phyloP scores from a whole-genome alignment of 257 asterid species.

The Nicotiana attenuata region DNA sequence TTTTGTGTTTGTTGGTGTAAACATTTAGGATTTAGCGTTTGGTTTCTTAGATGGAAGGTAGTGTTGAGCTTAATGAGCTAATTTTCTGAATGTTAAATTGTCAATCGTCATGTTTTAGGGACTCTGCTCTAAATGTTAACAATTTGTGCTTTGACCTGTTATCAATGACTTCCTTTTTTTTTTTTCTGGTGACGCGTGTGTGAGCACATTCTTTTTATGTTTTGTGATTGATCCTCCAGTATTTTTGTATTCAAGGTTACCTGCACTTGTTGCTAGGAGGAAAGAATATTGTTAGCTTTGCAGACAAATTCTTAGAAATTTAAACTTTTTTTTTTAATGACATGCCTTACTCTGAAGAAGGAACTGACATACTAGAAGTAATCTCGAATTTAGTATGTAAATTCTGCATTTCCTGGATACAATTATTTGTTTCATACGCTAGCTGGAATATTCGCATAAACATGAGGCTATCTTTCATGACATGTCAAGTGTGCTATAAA shows the following conservation, averaged over 20 bases:
- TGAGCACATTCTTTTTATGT: neutral
- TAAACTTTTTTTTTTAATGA: too few species aligned
- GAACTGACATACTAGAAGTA: neutral
- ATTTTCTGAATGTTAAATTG: neutral
- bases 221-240: neutral
- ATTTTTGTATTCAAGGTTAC: neutral
- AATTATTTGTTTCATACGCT: neutral
- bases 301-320: neutral
- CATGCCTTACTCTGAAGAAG: neutral
- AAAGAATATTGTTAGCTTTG: neutral
- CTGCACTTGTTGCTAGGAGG: neutral
- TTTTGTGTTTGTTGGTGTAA: neutral
- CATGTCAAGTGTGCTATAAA: neutral
- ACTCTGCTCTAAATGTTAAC: neutral
- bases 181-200: neutral
- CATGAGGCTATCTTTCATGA: neutral
- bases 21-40: neutral
- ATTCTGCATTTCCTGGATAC: neutral
- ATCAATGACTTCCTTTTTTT: neutral
- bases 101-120: neutral
- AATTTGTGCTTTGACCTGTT: neutral
- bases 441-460: neutral
- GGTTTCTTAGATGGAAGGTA: neutral
- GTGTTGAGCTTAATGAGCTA: neutral
- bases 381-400: neutral